phyloP scores from a whole-genome alignment of 164 flowering plant species.

The Paratinospora sagittata region DNA sequence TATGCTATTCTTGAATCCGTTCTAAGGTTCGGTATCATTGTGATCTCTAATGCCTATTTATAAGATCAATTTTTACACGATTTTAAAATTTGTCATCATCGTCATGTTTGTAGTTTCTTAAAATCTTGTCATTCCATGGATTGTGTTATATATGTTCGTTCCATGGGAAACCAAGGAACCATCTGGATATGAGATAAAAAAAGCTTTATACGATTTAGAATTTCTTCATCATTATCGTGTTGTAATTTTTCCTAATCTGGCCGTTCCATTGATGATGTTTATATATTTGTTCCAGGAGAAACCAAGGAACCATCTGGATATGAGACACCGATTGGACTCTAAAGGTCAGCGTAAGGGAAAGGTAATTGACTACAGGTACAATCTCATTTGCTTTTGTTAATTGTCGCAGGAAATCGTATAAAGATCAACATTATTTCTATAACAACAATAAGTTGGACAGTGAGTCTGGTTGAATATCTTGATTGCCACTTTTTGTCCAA shows the following conservation, averaged over 20 bases:
- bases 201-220: not conserved
- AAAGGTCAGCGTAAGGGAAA: conserved; percentile 91
- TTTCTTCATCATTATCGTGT: not conserved
- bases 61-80: no score
- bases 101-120: not conserved
- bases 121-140: no score
- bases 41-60: no score
- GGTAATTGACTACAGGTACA: conserved; percentile 89
- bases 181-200: no score
- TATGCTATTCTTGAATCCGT: not conserved
- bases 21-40: not conserved
- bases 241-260: not conserved
- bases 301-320: conserved; percentile 92
- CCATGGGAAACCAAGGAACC: no score
- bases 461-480: no score
- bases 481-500: not conserved
- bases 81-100: no score
- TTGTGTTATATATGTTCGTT: no score
- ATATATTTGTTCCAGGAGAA: conserved; percentile 51
- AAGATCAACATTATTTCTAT: not conserved
- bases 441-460: not conserved
- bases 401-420: not conserved
- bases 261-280: not conserved
- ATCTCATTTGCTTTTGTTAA: conserved; percentile 1
- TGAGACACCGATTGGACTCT: conserved; percentile 89